Percentiles rank a stretch among this genome's conserved stretches.
These are phyloP conservation scores for Usnea hakonensis DNA, from an alignment of 495 filamentous ascomycete genomes.

Conservation along the genomic window DNA sequence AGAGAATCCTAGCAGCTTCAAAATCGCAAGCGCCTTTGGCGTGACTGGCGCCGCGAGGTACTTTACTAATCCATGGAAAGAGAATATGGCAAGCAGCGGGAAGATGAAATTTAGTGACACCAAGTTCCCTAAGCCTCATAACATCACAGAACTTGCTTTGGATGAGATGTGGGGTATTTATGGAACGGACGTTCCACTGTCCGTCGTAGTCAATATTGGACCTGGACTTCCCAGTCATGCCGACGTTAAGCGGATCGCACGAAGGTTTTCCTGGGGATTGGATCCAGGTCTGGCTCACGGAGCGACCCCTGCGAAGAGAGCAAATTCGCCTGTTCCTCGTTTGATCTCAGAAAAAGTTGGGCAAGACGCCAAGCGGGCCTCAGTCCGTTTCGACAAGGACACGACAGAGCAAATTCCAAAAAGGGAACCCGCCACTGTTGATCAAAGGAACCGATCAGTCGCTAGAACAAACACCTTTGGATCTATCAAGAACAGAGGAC, in stretches of 20 bases:
- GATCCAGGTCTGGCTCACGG: not conserved
- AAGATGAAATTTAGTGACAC: slow-evolving; percentile 6
- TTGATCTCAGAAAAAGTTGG: not conserved
- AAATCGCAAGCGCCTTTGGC: slow-evolving; percentile 18
- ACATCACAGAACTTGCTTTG: slow-evolving; percentile 23
- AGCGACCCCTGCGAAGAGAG: not conserved
- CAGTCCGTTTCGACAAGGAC: not conserved
- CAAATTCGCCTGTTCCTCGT: not conserved
- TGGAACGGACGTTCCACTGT: slow-evolving; percentile 16
- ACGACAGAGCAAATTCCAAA: not conserved
- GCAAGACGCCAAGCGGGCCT: not conserved
- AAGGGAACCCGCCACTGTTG: not conserved
- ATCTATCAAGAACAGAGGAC: not conserved
- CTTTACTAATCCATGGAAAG: slow-evolving; percentile 16
- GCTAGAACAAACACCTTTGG: not conserved
- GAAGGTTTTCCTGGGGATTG: slow-evolving; percentile 16
- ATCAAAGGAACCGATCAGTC: not conserved
- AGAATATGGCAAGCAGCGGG: slow-evolving; percentile 12
- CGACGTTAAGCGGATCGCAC: slow-evolving; percentile 17
- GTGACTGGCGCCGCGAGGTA: slow-evolving; percentile 21
- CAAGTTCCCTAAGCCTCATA: slow-evolving; percentile 19
- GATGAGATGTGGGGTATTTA: slow-evolving; percentile 24
- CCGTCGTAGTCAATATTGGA: slow-evolving; percentile 21
- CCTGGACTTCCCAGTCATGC: slow-evolving; percentile 13
- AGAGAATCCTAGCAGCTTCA: slow-evolving; percentile 12